Percentiles rank a stretch among this genome's conserved stretches.
These are phyloP conservation scores for Ananas comosus DNA, from an alignment of 176 grass and related monocot genomes.

Conservation along the genomic window DNA sequence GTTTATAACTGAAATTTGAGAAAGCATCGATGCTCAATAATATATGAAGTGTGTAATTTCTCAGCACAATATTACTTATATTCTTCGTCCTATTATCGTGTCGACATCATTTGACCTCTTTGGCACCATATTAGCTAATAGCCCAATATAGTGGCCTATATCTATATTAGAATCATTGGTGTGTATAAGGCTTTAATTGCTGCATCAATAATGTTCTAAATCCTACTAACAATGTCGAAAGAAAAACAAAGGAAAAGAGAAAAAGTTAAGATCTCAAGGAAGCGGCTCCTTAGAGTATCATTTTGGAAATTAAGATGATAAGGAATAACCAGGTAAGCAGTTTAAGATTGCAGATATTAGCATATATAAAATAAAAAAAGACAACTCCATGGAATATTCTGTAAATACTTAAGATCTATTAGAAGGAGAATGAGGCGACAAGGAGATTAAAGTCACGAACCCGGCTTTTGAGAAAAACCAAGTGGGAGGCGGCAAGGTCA, in stretches of 20 bases:
- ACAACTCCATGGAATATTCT: background rate
- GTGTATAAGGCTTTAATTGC: background rate
- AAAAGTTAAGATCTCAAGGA: background rate
- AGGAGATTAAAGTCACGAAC: slow-evolving; percentile 22
- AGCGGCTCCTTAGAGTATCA: background rate
- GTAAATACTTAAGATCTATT: background rate
- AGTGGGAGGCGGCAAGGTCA: slow-evolving; percentile 63
- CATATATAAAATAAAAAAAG: too few relatives aligned
- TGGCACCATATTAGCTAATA: background rate
- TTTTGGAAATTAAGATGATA: background rate
- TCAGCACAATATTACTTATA: background rate
- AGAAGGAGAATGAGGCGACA: background rate
- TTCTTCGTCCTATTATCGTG: background rate
- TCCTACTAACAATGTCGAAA: background rate
- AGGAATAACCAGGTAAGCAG: too few relatives aligned
- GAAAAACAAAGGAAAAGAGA: too few relatives aligned
- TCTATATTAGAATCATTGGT: background rate
- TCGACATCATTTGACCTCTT: background rate
- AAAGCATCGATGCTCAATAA: background rate
- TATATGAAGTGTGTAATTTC: background rate
- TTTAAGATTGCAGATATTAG: too few relatives aligned
- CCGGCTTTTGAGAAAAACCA: slow-evolving; percentile 69
- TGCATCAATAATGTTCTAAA: background rate
- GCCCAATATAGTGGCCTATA: background rate
- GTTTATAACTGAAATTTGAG: too few relatives aligned